A percentile compares a stretch with the other conserved stretches of the same genome.
phyloP scores from a whole-genome alignment of 768 basidiomycete genomes.

The Mycena sanguinolenta region DNA sequence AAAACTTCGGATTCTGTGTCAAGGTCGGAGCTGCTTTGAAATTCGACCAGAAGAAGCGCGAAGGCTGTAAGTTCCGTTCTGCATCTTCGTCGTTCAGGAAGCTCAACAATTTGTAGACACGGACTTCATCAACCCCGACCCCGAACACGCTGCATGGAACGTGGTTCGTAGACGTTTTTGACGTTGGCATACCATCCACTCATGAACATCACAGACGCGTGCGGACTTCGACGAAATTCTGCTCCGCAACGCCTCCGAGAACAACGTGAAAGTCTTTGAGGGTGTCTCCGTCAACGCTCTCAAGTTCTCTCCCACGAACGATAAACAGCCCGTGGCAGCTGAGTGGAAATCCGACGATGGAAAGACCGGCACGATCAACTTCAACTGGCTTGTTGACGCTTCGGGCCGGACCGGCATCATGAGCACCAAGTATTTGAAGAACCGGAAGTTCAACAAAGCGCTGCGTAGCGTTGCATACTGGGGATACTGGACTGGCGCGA shows the following conservation, averaged over 20 bases:
- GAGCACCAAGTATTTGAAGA: conserved; percentile 69
- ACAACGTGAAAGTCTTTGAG: conserved; percentile 64
- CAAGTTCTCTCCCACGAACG: conserved; percentile 52
- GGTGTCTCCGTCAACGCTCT: conserved; percentile 59
- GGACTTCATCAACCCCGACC: background rate
- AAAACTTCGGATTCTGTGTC: background rate
- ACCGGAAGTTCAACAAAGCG: conserved; percentile 64
- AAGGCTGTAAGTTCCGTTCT: background rate
- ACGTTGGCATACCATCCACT: background rate
- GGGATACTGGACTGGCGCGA: conserved; percentile 73
- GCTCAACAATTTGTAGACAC: background rate
- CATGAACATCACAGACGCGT: conserved; percentile 47
- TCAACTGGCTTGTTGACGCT: conserved; percentile 75
- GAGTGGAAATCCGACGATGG: conserved; percentile 53
- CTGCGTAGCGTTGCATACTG: conserved; percentile 74
- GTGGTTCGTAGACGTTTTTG: background rate
- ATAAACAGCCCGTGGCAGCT: conserved; percentile 52
- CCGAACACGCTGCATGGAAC: background rate
- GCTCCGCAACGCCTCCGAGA: conserved; percentile 63
- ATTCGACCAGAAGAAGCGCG: background rate
- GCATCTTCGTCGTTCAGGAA: background rate
- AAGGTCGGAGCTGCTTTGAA: background rate
- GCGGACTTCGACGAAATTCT: conserved; percentile 73
- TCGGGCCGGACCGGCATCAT: conserved; percentile 71
- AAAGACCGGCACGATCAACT: conserved; percentile 57